Base-by-base conservation (phyloP, 768 basidiomycete genomes). In the Mycena rebaudengoi region DNA sequence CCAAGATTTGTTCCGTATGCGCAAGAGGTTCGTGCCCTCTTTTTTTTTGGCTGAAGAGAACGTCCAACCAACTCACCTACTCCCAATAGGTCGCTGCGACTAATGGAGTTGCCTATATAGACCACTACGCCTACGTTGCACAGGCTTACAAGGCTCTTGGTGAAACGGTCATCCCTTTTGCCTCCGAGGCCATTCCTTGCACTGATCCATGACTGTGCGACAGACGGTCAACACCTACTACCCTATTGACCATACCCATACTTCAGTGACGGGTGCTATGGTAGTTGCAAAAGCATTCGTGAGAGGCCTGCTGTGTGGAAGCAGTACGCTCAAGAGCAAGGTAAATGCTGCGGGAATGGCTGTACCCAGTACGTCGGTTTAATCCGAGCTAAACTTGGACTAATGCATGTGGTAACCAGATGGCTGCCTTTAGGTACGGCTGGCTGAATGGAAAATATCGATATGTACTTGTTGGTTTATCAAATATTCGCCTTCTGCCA, bases 251-350 rank as follows among this genome's bases (percentile, higher is more conserved):
- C 81, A 84, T 62, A 83, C 81, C 4, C 83, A 85, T 65, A 85
- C 83, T 1, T 74, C 73, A 10, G 71, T 78, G 4, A 72, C 77
- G 16, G 84, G 82, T 30, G 85, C 85, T 2, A 77, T 78, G 40
- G 76, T 82, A 7, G 84, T 85, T 2, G 83, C 84, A 0, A 70
- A 81, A 64, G 79, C 85, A 13, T 85, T 85, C 64, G 76, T 85
- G 5, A 70, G 81, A n/a, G 82, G 82, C 0, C 45, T 85, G 20
- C 58, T 81, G 30, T 85, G 84, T 44, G 79, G 78, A 21, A 70
- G 55, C 5, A 79, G 74, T 52, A 40, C 76, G 7, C 58, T 83
- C 49, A 76, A 75, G 51, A 67, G 62, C 30, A 76, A 73, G 28
- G 75, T 80, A 16, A 82, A 80, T 44, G 57, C 76, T 5, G 77